phyloP scores from a whole-genome alignment of 2,329 filamentous ascomycete species.

The Fusarium temperatum region DNA sequence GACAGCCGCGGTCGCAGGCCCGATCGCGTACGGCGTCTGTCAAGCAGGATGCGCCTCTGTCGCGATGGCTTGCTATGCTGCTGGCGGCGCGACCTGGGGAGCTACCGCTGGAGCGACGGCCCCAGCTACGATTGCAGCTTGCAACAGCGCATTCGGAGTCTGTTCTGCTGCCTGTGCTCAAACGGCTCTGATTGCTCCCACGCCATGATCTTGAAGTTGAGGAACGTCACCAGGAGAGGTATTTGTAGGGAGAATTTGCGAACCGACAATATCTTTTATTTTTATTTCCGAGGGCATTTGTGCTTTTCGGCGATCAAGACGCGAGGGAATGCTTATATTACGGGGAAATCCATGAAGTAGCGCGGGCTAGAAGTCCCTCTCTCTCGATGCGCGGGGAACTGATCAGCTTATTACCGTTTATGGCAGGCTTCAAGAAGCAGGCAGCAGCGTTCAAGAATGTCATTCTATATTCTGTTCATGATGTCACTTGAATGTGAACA shows the following conservation, averaged over 20 bases:
- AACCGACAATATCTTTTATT: neutral
- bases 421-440: neutral
- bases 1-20: fast-evolving
- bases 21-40: neutral
- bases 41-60: neutral
- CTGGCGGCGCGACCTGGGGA: neutral
- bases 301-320: too few relatives aligned
- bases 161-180: slow-evolving; percentile 1
- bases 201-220: neutral
- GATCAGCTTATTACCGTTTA: neutral
- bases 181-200: neutral
- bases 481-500: neutral
- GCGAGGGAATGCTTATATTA: too few relatives aligned
- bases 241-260: fast-evolving
- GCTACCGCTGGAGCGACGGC: neutral
- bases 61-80: neutral
- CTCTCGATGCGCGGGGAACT: neutral
- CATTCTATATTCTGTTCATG: neutral
- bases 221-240: neutral
- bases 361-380: neutral
- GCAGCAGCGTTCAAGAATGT: neutral
- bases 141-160: neutral
- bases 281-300: too few relatives aligned
- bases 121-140: neutral
- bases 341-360: too few relatives aligned